Percentiles rank a stretch among this genome's conserved stretches.
phyloP scores from a whole-genome alignment of 1,139 yeast species.

The Arxiozyma heterogenica region DNA sequence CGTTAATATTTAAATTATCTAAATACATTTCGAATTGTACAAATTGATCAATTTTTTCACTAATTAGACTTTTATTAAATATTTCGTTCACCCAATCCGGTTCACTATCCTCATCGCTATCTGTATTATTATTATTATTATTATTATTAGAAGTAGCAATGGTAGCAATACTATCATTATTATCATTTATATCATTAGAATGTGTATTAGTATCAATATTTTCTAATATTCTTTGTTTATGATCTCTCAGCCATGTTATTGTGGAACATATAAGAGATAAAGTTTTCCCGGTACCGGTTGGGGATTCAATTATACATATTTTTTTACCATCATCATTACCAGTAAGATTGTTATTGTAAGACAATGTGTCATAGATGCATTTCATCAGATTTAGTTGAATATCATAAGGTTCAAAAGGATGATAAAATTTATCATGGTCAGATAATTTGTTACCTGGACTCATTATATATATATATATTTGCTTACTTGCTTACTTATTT shows the following conservation, averaged over 20 bases:
- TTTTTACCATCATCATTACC: constrained; percentile 37
- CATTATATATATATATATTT: too few relatives aligned
- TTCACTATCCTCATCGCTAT: constrained; percentile 38
- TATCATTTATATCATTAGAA: constrained; percentile 9
- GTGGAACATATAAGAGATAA: constrained; percentile 78
- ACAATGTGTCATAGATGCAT: constrained; percentile 56
- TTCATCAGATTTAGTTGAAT: constrained; percentile 76
- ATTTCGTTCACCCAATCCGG: constrained; percentile 51
- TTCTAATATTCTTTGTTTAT: constrained; percentile 32
- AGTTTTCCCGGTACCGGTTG: constrained; percentile 94
- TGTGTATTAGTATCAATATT: background rate
- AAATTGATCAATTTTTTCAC: constrained; percentile 30
- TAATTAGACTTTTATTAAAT: constrained; percentile 31
- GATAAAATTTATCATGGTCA: constrained; percentile 38
- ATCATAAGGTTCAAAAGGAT: constrained; percentile 73
- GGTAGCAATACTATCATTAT: constrained; percentile 8
- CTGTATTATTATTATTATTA: constrained; percentile 12
- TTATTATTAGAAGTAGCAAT: constrained; percentile 9
- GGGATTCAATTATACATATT: constrained; percentile 82
- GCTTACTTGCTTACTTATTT: too few relatives aligned
- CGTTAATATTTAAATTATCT: constrained; percentile 9
- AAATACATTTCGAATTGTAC: constrained; percentile 32
- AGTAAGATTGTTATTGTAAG: constrained; percentile 11
- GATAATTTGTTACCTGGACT: background rate
- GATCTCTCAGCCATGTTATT: constrained; percentile 73